phyloP scores from a whole-genome alignment of 306 rosid genomes.

The Inga laurina region DNA sequence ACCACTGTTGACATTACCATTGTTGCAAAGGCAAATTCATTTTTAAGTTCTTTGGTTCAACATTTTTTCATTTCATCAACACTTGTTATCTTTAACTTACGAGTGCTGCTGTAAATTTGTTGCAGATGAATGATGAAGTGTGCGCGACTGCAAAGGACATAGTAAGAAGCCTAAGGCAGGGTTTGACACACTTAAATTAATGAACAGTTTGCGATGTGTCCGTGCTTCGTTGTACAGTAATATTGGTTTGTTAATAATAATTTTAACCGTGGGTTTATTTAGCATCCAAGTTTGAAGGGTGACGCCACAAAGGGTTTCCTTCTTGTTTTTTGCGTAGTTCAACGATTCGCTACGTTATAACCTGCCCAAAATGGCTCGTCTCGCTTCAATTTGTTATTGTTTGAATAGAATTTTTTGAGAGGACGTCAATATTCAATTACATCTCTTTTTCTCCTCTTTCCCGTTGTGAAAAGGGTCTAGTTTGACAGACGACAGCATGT shows the following conservation, averaged over 20 bases:
- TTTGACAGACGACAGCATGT: constrained; percentile 16
- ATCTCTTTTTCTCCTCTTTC: constrained; percentile 30
- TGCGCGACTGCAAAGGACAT: constrained; percentile 59
- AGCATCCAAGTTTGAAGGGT: constrained; percentile 16
- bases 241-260: background rate
- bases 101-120: background rate
- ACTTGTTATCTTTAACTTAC: background rate
- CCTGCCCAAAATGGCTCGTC: constrained; percentile 32
- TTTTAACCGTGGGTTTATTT: background rate
- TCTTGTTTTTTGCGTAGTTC: constrained; percentile 54
- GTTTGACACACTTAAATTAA: constrained; percentile 37
- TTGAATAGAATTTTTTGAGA: constrained; percentile 31
- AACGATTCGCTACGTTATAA: constrained; percentile 39
- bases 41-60: background rate
- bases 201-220: background rate
- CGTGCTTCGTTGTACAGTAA: background rate
- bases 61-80: background rate
- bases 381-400: background rate
- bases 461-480: constrained; percentile 31
- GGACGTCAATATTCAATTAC: constrained; percentile 30
- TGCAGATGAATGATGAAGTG: constrained; percentile 69
- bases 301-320: constrained; percentile 19
- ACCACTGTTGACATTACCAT: constrained; percentile 64
- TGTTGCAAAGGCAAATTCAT: constrained; percentile 59
- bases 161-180: constrained; percentile 45